phyloP scores from a whole-genome alignment of 169 alveolate species.

The Eimeria acervulina region DNA sequence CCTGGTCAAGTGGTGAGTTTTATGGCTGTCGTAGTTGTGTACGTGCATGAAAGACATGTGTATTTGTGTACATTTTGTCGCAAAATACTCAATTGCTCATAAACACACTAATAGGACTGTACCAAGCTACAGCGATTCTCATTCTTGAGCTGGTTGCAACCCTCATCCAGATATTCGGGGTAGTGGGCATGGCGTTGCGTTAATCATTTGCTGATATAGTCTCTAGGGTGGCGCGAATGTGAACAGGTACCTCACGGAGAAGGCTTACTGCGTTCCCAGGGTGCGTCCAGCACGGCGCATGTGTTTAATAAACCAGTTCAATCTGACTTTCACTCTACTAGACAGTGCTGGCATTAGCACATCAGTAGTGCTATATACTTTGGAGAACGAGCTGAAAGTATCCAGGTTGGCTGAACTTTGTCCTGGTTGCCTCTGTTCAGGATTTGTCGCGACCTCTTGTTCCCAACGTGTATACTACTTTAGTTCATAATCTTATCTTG shows the following conservation, averaged over 20 bases:
- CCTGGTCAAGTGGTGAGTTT: constrained; percentile 54
- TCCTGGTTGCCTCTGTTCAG: not conserved
- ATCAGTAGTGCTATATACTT: too few species aligned
- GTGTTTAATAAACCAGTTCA: not conserved
- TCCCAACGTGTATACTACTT: constrained; percentile 32
- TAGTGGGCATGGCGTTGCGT: not conserved
- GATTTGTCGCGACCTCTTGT: constrained; percentile 55
- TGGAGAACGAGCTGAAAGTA: too few species aligned
- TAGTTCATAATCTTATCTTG: constrained; percentile 45
- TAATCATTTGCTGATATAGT: not conserved
- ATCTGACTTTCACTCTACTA: not conserved
- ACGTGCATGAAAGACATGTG: not conserved
- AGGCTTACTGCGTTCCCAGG: constrained; percentile 73
- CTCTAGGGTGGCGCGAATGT: not conserved
- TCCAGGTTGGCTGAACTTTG: not conserved
- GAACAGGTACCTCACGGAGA: constrained; percentile 65
- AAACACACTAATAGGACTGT: not conserved
- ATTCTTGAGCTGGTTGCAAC: not conserved
- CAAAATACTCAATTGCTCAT: not conserved
- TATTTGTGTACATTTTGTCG: not conserved
- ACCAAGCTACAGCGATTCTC: not conserved
- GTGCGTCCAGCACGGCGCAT: not conserved
- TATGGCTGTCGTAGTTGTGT: not conserved
- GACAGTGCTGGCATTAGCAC: too few species aligned
- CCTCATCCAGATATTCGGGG: not conserved